Base-by-base conservation (phyloP, 2,329 filamentous ascomycete species). In the Hymenotorrendiella dingleyae region DNA sequence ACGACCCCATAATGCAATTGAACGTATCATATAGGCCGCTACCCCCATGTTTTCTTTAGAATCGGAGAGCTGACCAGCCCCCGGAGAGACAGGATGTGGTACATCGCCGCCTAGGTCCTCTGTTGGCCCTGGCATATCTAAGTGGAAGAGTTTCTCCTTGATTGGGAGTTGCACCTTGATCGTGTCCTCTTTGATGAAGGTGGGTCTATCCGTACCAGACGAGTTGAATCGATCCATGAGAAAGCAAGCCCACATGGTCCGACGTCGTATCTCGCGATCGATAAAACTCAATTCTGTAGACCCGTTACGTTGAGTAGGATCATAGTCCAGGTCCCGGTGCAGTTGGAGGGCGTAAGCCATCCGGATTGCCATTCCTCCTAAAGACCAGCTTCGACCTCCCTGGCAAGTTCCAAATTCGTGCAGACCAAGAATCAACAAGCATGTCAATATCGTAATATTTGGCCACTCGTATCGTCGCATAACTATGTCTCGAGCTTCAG, bases 171-270 rank as follows among this genome's bases (percentile, higher is more conserved):
- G 91, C 12, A 96, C 87, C 53, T 88, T 83, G 48, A 97, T 76
- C 42, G 86, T 87, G 52, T 93, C 86, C 62, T 96, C 89, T 52
- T 86, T 84, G 42, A 95, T 84, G 54, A 96, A 95, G 40, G 88
- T 86, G 16, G 93, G 93, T 27, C 91, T 77, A 57, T 96, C 90
- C 2, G 88, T 94, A 2, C 93, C 91, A 1, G 90, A 96, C 0
- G 91, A 96, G 64, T 94, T 96, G 70, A 96, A 96, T 0, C 91
- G 81, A 62, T 98, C 93, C 90, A 97, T 96, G 43, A 96, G 65
- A 58, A 95, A 95, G 61, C 91, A 97, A 10, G 90, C 86, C 93
- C 93, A 98, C 91, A 98, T 97, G 2, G 89, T 93, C 43, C 93
- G 78, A 53, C 93, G 73, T 47, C 93, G 78, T 41, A 97, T 96